Evolutionary conservation across 2,329 filamentous ascomycete species (phyloP), one percentile per base, ranked within the genome.

Genomic region (Cladosporium velox): DNA sequence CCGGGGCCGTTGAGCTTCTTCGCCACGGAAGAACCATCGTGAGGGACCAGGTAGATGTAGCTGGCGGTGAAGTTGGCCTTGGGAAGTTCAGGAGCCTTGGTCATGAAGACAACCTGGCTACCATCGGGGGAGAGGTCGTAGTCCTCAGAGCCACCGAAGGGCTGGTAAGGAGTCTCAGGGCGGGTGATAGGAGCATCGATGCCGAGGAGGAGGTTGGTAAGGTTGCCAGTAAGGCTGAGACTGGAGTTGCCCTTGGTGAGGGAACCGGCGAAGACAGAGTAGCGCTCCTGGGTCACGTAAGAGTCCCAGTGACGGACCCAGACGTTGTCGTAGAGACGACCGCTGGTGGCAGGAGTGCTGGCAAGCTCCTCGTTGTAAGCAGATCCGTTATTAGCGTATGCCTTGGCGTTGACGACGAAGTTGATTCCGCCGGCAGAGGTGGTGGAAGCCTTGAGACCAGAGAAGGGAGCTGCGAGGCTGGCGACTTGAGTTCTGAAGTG

Each of bases 291-390:
- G 26, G 79, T 78, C 15, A 83, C 73, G 69, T 82, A 85, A 6
- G 78, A 74, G 69, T 85, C 84, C 84, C 84, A 85, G 69, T 85
- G 83, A 41, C 84, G 77, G 14, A 85, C 83, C 70, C 82, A 85
- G 21, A 84, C 76, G 10, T 79, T 81, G 24, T 82, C 82, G 70
- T 85, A 86, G 4, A 85, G 70, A 58, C 75, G 79, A 2, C 81
- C 84, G 2, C 80, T 81, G 18, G 78, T 82, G 26, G 75, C 68
- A 1, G 82, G 77, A 66, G 81, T 59, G 59, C 79, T 79, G 6
- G 77, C 80, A 67, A 83, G 79, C 60, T 83, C 79, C 32, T 82
- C 79, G 59, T 85, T 85, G 70, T 80, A 81, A 18, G 85, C 74
- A 52, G 79, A 70, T 26, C 71, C 71, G 63, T 72, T 72, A 61